A percentile compares a stretch with the other conserved stretches of the same genome.
Conservation (phyloP, 78 protist species). For the Blattamonas nauphoetae region DNA sequence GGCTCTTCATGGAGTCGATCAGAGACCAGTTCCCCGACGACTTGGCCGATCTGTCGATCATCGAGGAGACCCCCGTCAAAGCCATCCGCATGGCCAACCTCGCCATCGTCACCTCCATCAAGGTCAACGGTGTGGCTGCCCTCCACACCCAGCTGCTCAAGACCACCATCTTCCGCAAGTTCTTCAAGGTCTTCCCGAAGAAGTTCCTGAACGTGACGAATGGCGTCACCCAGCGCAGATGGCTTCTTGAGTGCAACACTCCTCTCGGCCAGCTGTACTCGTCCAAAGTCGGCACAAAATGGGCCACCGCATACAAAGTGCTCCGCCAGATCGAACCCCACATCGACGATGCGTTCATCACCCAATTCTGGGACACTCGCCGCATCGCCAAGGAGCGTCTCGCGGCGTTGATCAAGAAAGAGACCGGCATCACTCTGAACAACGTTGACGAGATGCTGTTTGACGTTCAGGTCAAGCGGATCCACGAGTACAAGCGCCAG, state of each 20-base stretch:
- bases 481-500: constrained; percentile 95
- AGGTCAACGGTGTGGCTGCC: constrained; percentile 90
- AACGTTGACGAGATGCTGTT: constrained; percentile 54
- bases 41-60: constrained; percentile 51
- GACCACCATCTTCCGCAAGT: constrained; percentile 13
- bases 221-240: constrained; percentile 92
- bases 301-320: background rate
- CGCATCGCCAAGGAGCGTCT: constrained; percentile 56
- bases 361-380: background rate
- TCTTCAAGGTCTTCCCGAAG: constrained; percentile 56
- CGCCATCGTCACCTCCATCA: constrained; percentile 68
- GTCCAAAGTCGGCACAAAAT: background rate
- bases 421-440: constrained; percentile 53
- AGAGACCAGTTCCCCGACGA: background rate
- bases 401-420: constrained; percentile 48
- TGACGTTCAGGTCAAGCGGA: constrained; percentile 88
- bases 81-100: constrained; percentile 79
- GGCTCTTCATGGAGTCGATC: constrained; percentile 53
- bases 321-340: background rate
- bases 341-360: background rate
- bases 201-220: constrained; percentile 85
- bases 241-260: constrained; percentile 79
- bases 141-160: constrained; percentile 79
- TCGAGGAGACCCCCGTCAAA: constrained; percentile 65
- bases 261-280: constrained; percentile 28